Conservation (phyloP, 306 rosid genomes). For the Prunus padus region DNA sequence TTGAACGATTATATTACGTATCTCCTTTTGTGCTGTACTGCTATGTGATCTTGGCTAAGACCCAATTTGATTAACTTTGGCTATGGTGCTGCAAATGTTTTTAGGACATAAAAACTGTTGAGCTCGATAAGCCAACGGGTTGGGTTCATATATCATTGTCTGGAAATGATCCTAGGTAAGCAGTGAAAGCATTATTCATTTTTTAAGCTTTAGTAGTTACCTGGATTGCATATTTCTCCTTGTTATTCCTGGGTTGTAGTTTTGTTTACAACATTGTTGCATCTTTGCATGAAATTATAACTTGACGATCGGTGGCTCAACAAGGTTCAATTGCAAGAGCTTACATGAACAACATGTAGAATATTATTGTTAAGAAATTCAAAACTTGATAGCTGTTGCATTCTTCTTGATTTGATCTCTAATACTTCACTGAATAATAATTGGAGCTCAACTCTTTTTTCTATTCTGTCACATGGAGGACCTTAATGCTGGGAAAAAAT, state of each 20-base stretch:
- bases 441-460: neutral
- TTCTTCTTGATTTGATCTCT: neutral
- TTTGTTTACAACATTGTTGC: slow-evolving; percentile 1
- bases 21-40: neutral
- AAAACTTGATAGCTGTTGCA: neutral
- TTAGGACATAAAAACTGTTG: slow-evolving; percentile 86
- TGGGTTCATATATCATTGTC: slow-evolving; percentile 86
- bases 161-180: slow-evolving; percentile 84
- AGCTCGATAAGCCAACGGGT: slow-evolving; percentile 82
- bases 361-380: neutral
- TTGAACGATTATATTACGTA: no score
- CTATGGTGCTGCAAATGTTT: slow-evolving; percentile 24
- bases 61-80: slow-evolving; percentile 17
- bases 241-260: neutral
- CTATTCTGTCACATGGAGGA: neutral
- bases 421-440: neutral
- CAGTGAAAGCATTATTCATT: neutral
- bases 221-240: slow-evolving; percentile 5
- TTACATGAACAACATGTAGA: neutral
- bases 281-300: neutral
- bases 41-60: no score
- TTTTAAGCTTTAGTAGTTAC: neutral
- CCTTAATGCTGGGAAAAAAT: neutral
- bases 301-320: neutral
- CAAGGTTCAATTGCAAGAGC: neutral